Percentiles rank a stretch among this genome's conserved stretches.
Conservation (phyloP, 139 green algal genomes). For the Haematococcus lacustris region DNA sequence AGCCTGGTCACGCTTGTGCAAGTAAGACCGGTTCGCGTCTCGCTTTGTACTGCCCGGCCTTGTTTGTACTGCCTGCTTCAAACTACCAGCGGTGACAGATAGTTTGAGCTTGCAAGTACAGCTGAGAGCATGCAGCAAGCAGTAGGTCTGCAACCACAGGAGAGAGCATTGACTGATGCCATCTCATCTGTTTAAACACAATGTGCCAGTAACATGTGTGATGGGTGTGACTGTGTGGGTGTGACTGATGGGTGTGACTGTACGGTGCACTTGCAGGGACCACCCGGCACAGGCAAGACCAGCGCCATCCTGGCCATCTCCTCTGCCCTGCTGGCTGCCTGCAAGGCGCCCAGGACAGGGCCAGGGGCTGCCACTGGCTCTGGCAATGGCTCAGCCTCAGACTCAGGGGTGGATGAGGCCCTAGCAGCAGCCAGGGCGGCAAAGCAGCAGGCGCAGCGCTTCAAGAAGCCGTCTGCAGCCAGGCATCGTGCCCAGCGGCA, state of each 20-base stretch:
- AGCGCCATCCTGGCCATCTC: slow-evolving; percentile 48
- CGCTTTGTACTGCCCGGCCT: background rate
- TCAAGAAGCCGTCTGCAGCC: background rate
- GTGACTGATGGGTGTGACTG: too few species aligned
- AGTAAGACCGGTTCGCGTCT: background rate
- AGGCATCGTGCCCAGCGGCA: background rate
- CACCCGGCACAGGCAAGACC: slow-evolving; percentile 67
- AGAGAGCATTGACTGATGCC: background rate
- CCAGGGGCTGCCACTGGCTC: background rate
- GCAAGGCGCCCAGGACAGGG: background rate
- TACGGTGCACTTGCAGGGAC: slow-evolving; percentile 34
- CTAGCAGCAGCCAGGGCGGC: too few species aligned
- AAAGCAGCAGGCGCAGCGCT: background rate
- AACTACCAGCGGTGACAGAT: background rate
- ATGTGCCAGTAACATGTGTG: background rate
- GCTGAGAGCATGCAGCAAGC: background rate
- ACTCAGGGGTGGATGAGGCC: too few species aligned
- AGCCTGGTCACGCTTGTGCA: slow-evolving; percentile 13
- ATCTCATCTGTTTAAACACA: background rate
- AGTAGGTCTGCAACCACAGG: background rate
- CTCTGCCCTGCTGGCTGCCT: slow-evolving; percentile 42
- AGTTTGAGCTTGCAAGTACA: background rate
- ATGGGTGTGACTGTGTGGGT: too few species aligned
- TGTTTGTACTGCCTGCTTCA: background rate
- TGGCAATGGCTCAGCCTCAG: background rate